A percentile compares a stretch with the other conserved stretches of the same genome.
These are phyloP conservation scores for Irpex sp. DNA, from an alignment of 1,284 basidiomycete genomes.

Conservation along the genomic window DNA sequence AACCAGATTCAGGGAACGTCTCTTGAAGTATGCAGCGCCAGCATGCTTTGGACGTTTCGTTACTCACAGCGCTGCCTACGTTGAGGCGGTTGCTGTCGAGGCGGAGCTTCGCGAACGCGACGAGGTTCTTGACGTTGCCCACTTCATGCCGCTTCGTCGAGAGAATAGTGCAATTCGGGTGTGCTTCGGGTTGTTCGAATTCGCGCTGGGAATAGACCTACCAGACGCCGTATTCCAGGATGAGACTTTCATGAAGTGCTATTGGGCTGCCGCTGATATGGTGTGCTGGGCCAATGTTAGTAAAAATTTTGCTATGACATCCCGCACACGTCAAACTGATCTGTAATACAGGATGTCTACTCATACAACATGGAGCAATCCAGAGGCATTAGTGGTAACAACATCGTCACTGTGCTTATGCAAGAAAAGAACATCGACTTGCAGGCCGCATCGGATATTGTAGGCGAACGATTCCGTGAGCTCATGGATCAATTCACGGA, in stretches of 20 bases:
- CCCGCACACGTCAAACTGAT: neutral
- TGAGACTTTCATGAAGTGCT: conserved; percentile 29
- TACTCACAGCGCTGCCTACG: conserved; percentile 30
- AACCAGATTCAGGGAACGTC: conserved; percentile 48
- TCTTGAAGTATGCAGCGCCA: conserved; percentile 41
- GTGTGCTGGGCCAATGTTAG: conserved; percentile 42
- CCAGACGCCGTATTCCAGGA: conserved; percentile 36
- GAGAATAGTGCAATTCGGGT: conserved; percentile 38
- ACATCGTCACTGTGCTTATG: conserved; percentile 39
- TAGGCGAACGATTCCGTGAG: conserved; percentile 28
- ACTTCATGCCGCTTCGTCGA: conserved; percentile 33
- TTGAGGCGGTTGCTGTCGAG: conserved; percentile 34
- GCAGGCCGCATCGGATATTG: conserved; percentile 33
- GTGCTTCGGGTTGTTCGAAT: conserved; percentile 38
- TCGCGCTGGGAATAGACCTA: conserved; percentile 34
- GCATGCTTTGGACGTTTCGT: conserved; percentile 37
- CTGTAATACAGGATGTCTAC: conserved; percentile 34
- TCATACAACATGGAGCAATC: conserved; percentile 41
- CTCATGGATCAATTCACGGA: conserved; percentile 29
- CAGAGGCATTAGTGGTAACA: conserved; percentile 34
- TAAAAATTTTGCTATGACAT: neutral
- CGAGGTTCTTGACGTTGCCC: conserved; percentile 28
- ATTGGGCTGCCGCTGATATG: conserved; percentile 38
- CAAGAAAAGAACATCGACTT: conserved; percentile 29
- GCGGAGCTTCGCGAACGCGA: conserved; percentile 32